Evolutionary conservation across 495 filamentous ascomycete species (phyloP).

Genomic region (Aspergillus campestris): DNA sequence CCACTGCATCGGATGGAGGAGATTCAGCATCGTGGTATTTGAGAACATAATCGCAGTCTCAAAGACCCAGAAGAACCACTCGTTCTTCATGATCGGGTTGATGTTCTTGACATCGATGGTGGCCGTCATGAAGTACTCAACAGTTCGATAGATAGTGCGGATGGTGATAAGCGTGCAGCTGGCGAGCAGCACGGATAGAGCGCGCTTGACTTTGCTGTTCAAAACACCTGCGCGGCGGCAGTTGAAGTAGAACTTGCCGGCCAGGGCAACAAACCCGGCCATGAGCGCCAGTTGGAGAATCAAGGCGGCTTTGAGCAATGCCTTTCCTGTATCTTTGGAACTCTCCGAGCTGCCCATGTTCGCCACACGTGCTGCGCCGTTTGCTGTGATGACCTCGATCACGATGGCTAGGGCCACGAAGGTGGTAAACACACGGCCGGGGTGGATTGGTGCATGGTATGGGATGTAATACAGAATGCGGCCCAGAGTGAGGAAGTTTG

Average conservation of each 20-base stretch:
- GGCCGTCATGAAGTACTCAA: constrained; percentile 50
- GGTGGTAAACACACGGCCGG: constrained; percentile 66
- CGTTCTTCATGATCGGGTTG: constrained; percentile 51
- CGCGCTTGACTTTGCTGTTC: constrained; percentile 45
- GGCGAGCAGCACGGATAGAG: constrained; percentile 53
- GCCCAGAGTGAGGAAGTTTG: constrained; percentile 70
- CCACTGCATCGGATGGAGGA: constrained; percentile 51
- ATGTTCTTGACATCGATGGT: constrained; percentile 30
- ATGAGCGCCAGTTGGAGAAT: constrained; percentile 61
- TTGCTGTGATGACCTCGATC: constrained; percentile 59
- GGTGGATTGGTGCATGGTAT: constrained; percentile 68
- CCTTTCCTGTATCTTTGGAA: constrained; percentile 45
- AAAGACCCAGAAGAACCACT: constrained; percentile 70
- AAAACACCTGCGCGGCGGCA: constrained; percentile 46
- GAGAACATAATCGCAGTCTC: constrained; percentile 55
- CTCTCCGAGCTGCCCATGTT: constrained; percentile 34
- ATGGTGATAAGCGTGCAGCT: constrained; percentile 51
- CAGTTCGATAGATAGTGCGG: constrained; percentile 58
- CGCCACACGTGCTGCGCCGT: constrained; percentile 55
- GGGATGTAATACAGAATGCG: constrained; percentile 73
- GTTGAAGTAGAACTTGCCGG: constrained; percentile 49
- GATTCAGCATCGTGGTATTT: constrained; percentile 54
- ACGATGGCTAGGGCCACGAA: constrained; percentile 56
- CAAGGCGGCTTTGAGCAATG: constrained; percentile 57
- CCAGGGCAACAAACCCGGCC: constrained; percentile 49